Base-by-base conservation (phyloP, 192 early-diverging fungal species). In the Fimicolochytrium jonesii region DNA sequence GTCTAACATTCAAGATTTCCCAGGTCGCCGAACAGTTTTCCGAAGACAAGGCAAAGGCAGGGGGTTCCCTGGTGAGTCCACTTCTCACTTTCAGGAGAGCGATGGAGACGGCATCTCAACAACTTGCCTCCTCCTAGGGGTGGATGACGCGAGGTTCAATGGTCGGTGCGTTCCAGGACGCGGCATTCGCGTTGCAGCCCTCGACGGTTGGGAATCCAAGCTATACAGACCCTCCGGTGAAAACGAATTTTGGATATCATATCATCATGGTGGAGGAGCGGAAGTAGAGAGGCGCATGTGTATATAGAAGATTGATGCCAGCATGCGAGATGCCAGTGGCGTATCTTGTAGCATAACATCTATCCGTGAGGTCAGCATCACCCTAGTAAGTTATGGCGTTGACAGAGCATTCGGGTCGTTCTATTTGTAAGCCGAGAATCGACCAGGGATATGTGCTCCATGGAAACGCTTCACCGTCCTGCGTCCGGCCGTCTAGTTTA, bases 1-100 rank as follows among this genome's bases (percentile, higher is more conserved):
- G n/a, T n/a, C n/a, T n/a, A n/a, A n/a, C n/a, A n/a, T n/a, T n/a
- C n/a, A n/a, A n/a, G n/a, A n/a, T n/a, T n/a, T n/a, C n/a, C n/a
- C n/a, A 55, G 53, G 60, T 71, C 25, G 69, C 69, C 13, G 56
- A 66, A 37, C 15, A 68, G 32, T 71, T 46, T 26, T 66, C 63
- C 31, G 69, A 71, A 57, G 69, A 71, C 32, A 71, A 71, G 36
- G 69, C 69, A 34, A 63, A 64, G 20, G 41, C 47, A 15, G 69
- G 69, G 11, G 69, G 64, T n/a, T 60, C 43, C n/a, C 48, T 71
- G 32, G 37, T 39, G 17, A 39, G 37, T 39, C 37, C 37, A 9
- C 17, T 17, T 39, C 37, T 17, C 37, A 9, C 9, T 17, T 39
- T 39, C 37, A 39, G 37, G 37, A 39, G 10, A 39, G 10, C 37